Evolutionary conservation across 352 stramenopile genomes (phyloP).

Genomic region (Globisporangium splendens): DNA sequence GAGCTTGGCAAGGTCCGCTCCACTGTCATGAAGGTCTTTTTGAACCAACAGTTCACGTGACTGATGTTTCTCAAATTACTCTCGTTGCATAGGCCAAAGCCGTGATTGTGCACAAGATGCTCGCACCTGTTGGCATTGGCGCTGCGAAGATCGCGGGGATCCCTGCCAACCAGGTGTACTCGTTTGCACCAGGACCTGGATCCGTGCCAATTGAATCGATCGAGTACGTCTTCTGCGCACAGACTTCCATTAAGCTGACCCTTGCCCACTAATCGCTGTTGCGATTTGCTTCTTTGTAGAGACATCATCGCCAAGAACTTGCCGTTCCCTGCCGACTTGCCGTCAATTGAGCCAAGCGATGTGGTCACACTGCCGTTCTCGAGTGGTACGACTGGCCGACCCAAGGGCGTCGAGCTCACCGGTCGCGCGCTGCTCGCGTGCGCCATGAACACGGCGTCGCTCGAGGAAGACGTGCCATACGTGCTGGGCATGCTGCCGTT

Average conservation of each 20-base stretch:
- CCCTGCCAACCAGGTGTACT: constrained; percentile 19
- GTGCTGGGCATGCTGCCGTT: constrained; percentile 86
- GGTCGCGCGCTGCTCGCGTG: constrained; percentile 79
- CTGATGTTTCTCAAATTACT: not conserved
- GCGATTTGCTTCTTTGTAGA: constrained; percentile 7
- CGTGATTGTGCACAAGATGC: constrained; percentile 26
- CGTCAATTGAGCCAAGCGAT: constrained; percentile 6
- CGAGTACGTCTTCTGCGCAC: constrained; percentile 12
- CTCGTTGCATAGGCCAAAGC: constrained; percentile 9
- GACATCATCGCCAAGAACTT: constrained; percentile 15
- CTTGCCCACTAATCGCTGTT: too few species aligned
- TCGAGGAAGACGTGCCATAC: constrained; percentile 63
- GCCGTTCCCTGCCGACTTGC: not conserved
- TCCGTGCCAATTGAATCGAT: constrained; percentile 18
- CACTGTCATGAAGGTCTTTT: too few species aligned
- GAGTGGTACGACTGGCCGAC: constrained; percentile 85
- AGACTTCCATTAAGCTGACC: too few species aligned
- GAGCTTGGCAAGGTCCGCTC: constrained; percentile 22
- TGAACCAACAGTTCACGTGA: too few species aligned
- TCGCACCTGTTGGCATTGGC: constrained; percentile 24
- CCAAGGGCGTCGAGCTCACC: constrained; percentile 88
- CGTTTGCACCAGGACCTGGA: constrained; percentile 16
- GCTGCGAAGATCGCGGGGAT: constrained; percentile 16
- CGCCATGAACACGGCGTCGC: constrained; percentile 44
- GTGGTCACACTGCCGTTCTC: constrained; percentile 78